These are phyloP conservation scores for Aspergillus sergii DNA, from an alignment of 2,329 filamentous ascomycete genomes.

Conservation along the genomic window DNA sequence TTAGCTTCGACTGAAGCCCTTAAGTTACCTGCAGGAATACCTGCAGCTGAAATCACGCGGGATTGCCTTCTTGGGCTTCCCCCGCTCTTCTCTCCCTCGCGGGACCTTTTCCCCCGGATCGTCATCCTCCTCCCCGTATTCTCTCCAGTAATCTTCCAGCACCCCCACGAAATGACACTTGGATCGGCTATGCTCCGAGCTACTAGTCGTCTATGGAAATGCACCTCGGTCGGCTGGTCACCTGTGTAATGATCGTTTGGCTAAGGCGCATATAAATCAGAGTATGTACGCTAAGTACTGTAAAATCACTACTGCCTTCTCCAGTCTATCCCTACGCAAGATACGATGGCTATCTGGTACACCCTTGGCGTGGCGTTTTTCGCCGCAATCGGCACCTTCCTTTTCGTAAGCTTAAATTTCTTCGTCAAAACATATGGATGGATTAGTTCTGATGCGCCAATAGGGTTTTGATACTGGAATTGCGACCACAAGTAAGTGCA, in stretches of 20 bases:
- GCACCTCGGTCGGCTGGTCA: background rate
- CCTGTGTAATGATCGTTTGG: background rate
- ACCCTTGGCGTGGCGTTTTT: constrained; percentile 57
- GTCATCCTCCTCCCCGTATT: background rate
- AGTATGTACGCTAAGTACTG: background rate
- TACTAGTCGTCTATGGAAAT: background rate
- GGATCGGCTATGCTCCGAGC: constrained; percentile 2
- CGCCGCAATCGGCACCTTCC: constrained; percentile 61
- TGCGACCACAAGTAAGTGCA: constrained; percentile 57
- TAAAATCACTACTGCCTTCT: background rate
- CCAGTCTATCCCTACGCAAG: background rate
- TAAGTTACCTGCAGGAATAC: background rate
- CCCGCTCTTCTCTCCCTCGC: background rate
- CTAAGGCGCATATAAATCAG: background rate
- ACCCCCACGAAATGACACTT: background rate
- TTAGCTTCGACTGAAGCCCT: background rate
- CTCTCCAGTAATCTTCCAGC: background rate
- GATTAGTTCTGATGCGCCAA: constrained; percentile 7
- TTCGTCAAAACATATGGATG: background rate
- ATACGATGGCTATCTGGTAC: constrained; percentile 47
- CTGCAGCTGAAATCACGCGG: background rate
- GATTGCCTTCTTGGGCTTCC: background rate
- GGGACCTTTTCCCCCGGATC: constrained; percentile 3
- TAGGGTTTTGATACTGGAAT: constrained; percentile 64
- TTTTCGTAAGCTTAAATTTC: constrained; percentile 51